phyloP scores from a whole-genome alignment of 441 rosid genomes.

The Gossypium schwendimanii region DNA sequence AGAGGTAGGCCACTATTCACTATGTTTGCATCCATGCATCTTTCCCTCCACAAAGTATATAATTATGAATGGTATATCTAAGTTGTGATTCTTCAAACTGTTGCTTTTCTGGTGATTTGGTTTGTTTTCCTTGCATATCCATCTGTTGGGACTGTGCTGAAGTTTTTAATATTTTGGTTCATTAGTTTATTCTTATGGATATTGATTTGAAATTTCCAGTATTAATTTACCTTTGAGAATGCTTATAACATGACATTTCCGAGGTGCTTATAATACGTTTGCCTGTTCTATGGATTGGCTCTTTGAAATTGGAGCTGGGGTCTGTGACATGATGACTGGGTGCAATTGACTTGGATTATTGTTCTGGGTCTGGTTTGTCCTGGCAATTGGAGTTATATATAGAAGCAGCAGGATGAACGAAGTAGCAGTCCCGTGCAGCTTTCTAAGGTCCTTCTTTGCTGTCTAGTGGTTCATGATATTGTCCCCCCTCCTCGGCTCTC shows the following conservation, averaged over 20 bases:
- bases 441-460: slow-evolving; percentile 53
- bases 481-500: not conserved
- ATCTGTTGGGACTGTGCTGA: not conserved
- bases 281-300: slow-evolving; percentile 67
- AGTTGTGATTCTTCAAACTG: not conserved
- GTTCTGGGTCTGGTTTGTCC: slow-evolving; percentile 40
- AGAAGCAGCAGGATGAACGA: slow-evolving; percentile 70
- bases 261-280: slow-evolving; percentile 63
- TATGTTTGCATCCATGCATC: not conserved
- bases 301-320: slow-evolving; percentile 96
- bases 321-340: slow-evolving; percentile 67
- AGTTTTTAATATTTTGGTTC: not conserved
- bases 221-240: not conserved
- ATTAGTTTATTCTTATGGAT: not conserved
- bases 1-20: slow-evolving; percentile 51
- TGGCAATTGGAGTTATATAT: slow-evolving; percentile 74
- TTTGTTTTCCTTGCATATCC: not conserved
- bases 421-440: slow-evolving; percentile 81
- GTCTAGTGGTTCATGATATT: slow-evolving; percentile 8
- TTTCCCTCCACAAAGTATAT: not conserved
- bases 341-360: slow-evolving; percentile 48
- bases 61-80: not conserved
- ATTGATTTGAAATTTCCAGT: not conserved
- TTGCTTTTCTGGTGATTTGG: not conserved
- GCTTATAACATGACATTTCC: slow-evolving; percentile 1